These are phyloP conservation scores for Rhododendron kiyosumense DNA, from an alignment of 148 eudicot species.

Conservation along the genomic window DNA sequence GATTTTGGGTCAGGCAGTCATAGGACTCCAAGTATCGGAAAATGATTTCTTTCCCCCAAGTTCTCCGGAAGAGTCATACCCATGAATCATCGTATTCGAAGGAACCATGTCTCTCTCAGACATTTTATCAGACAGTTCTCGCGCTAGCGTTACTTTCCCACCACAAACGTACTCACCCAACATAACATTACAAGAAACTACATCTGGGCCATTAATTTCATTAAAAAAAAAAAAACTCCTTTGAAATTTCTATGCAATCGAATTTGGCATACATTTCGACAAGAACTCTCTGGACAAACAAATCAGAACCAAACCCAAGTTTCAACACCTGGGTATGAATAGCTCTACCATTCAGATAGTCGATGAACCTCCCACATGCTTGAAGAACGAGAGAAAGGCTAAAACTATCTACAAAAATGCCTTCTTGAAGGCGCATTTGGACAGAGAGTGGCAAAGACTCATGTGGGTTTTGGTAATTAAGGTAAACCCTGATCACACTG, in stretches of 20 bases:
- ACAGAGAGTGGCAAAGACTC: constrained; percentile 6
- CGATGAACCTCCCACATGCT: constrained; percentile 17
- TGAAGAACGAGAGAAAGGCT: constrained; percentile 18
- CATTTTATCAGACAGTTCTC: constrained; percentile 16
- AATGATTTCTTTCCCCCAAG: background rate
- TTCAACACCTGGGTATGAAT: constrained; percentile 15
- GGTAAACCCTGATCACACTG: constrained; percentile 19
- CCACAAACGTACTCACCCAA: constrained; percentile 12
- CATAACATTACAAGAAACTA: constrained; percentile 15
- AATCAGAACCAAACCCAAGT: constrained; percentile 15
- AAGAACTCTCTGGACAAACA: constrained; percentile 17
- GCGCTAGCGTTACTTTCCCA: constrained; percentile 10
- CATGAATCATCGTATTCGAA: constrained; percentile 14
- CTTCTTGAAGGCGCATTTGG: background rate
- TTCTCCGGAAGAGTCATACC: constrained; percentile 9
- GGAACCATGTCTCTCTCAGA: constrained; percentile 7
- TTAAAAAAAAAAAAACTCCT: background rate
- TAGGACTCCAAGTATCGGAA: background rate
- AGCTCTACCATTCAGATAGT: background rate
- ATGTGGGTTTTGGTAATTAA: constrained; percentile 5
- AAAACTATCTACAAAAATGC: constrained; percentile 9
- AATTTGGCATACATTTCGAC: constrained; percentile 18
- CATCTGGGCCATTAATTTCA: constrained; percentile 11
- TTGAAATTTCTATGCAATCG: background rate
- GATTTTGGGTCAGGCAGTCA: background rate